These are phyloP conservation scores for Ammopiptanthus mongolicus DNA, from an alignment of 306 rosid species.

Conservation along the genomic window DNA sequence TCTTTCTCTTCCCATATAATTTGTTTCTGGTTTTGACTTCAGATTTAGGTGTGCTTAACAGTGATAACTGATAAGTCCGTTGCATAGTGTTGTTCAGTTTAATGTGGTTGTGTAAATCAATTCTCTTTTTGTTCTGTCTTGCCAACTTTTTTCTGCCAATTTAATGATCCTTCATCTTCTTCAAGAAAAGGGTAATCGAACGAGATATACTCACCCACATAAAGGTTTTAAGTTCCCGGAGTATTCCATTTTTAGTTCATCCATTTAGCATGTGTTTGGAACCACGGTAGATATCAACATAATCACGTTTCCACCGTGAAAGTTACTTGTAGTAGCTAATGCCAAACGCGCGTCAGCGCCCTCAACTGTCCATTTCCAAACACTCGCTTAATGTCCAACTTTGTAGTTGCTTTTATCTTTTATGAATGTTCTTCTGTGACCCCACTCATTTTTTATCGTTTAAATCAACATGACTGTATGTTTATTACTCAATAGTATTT, in stretches of 20 bases:
- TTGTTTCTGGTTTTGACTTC: not conserved
- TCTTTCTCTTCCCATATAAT: not conserved
- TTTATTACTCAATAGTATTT: constrained; percentile 2
- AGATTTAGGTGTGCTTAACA: not conserved
- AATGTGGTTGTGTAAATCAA: not conserved
- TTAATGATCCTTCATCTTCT: not conserved
- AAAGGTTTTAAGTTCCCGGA: not conserved
- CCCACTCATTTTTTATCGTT: not conserved
- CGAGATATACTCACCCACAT: not conserved
- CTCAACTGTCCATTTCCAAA: no score
- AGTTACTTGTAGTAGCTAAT: no score
- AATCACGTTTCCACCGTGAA: no score
- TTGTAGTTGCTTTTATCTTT: not conserved
- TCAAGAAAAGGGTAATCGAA: not conserved
- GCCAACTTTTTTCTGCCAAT: not conserved
- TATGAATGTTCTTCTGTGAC: not conserved
- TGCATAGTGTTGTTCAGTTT: not conserved
- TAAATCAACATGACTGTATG: not conserved
- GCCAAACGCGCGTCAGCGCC: no score
- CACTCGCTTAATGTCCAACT: not conserved
- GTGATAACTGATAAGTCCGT: not conserved
- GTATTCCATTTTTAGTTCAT: not conserved
- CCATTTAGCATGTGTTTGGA: no score
- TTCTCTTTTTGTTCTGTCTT: not conserved
- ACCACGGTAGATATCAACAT: no score